phyloP scores from a whole-genome alignment of 2,329 filamentous ascomycete species.

The Setomelanomma holmii region DNA sequence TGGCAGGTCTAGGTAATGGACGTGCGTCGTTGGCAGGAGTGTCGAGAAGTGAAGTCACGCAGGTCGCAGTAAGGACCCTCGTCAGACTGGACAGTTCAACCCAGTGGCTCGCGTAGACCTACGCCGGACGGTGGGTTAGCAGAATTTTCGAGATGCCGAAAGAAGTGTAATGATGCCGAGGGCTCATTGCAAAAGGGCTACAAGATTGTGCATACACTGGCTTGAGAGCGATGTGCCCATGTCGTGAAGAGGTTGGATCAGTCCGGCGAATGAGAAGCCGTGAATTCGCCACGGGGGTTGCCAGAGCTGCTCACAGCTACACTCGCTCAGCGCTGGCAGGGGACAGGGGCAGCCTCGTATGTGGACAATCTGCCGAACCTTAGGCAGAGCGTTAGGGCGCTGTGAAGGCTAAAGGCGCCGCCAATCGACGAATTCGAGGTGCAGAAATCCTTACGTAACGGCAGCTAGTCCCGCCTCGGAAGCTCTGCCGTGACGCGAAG shows the following conservation, averaged over 20 bases:
- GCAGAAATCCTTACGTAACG: slow-evolving; percentile 18
- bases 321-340: slow-evolving; percentile 17
- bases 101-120: slow-evolving; percentile 37
- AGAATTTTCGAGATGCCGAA: slow-evolving; percentile 30
- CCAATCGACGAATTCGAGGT: slow-evolving; percentile 10
- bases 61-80: slow-evolving; percentile 23
- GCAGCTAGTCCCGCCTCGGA: slow-evolving; percentile 14
- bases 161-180: slow-evolving; percentile 32
- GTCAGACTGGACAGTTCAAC: slow-evolving; percentile 25
- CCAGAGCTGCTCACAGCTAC: slow-evolving; percentile 11
- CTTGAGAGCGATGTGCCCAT: slow-evolving; percentile 34
- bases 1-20: slow-evolving; percentile 26
- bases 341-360: slow-evolving; percentile 13
- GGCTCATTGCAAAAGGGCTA: slow-evolving; percentile 40
- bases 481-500: slow-evolving; percentile 13
- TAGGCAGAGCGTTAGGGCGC: slow-evolving; percentile 11
- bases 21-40: slow-evolving; percentile 38
- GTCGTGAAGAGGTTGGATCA: slow-evolving; percentile 31
- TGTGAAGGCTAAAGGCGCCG: slow-evolving; percentile 16
- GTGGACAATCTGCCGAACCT: slow-evolving; percentile 24
- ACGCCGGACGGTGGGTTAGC: slow-evolving; percentile 29
- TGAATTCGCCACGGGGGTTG: slow-evolving; percentile 24
- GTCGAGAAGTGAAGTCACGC: slow-evolving; percentile 38
- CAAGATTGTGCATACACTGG: slow-evolving; percentile 44
- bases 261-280: slow-evolving; percentile 33